phyloP scores from a whole-genome alignment of 148 eudicot genomes.

The Rhododendron henanense region DNA sequence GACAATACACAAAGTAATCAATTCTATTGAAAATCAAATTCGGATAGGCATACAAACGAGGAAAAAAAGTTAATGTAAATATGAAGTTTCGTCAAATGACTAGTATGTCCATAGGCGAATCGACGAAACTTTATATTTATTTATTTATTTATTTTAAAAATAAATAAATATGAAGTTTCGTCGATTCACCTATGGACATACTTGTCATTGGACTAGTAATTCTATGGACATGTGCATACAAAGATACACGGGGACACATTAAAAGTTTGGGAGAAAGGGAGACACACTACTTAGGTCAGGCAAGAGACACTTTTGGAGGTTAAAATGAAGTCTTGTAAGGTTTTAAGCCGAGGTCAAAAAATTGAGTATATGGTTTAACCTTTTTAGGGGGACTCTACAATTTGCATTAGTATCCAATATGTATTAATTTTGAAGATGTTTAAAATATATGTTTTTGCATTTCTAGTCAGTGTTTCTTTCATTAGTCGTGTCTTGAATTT shows the following conservation, averaged over 20 bases:
- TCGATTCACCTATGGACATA: background rate
- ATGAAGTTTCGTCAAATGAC: background rate
- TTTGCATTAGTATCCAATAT: too few species aligned
- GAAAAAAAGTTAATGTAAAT: background rate
- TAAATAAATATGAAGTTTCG: background rate
- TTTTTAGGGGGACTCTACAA: too few species aligned
- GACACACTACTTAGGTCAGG: background rate
- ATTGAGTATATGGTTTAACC: too few species aligned
- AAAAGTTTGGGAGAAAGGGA: background rate
- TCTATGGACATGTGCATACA: background rate
- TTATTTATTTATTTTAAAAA: too few species aligned
- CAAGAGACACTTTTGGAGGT: background rate
- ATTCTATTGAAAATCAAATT: background rate
- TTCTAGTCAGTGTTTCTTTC: background rate
- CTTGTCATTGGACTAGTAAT: background rate
- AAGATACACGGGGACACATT: background rate
- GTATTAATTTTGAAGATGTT: too few species aligned
- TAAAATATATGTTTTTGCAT: background rate
- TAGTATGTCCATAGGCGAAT: too few species aligned
- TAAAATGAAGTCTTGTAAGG: background rate
- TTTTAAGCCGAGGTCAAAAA: background rate
- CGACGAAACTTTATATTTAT: too few species aligned
- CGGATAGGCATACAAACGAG: background rate
- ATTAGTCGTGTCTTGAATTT: background rate
- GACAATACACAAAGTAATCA: background rate